Evolutionary conservation across 257 asterid genomes (phyloP).

Genomic region (Primulina tabacum): DNA sequence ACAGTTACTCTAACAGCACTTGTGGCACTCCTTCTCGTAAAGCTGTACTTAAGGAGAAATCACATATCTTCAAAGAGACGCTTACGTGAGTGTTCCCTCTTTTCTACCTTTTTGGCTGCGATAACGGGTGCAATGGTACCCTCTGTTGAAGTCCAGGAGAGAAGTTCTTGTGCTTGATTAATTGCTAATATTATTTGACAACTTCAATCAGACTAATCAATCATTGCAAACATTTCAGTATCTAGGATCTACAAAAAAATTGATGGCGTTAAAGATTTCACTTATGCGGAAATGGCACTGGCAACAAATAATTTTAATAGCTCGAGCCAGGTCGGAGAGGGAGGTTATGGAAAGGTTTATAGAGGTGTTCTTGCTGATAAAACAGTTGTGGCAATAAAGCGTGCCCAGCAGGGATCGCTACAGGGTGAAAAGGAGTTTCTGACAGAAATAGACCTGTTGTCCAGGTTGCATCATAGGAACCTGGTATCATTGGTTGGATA

Average conservation of each 20-base stretch:
- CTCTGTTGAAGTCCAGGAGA: not conserved
- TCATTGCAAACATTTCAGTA: slow-evolving; percentile 49
- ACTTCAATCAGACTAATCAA: slow-evolving; percentile 14
- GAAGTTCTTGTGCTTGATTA: not conserved
- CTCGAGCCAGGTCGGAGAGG: slow-evolving; percentile 75
- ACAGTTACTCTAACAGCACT: slow-evolving; percentile 62
- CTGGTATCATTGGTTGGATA: slow-evolving; percentile 82
- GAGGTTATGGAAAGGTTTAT: slow-evolving; percentile 96
- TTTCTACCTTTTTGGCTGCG: slow-evolving; percentile 16
- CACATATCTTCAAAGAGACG: slow-evolving; percentile 53
- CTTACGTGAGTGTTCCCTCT: slow-evolving; percentile 47
- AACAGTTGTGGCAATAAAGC: slow-evolving; percentile 82
- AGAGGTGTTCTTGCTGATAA: slow-evolving; percentile 82
- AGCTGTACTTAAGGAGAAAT: slow-evolving; percentile 43
- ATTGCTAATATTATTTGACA: slow-evolving; percentile 2
- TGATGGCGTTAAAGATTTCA: slow-evolving; percentile 82
- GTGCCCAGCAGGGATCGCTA: slow-evolving; percentile 87
- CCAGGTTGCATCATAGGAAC: slow-evolving; percentile 92
- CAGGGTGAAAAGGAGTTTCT: slow-evolving; percentile 98
- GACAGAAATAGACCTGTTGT: slow-evolving; percentile 80
- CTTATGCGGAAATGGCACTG: slow-evolving; percentile 55
- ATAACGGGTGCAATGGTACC: not conserved
- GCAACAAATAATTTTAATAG: slow-evolving; percentile 61
- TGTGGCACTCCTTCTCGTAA: slow-evolving; percentile 57
- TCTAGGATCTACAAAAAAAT: slow-evolving; percentile 67